Evolutionary conservation across 1,139 yeast genomes (phyloP).

Genomic region (Debaryomyces robertsiae): DNA sequence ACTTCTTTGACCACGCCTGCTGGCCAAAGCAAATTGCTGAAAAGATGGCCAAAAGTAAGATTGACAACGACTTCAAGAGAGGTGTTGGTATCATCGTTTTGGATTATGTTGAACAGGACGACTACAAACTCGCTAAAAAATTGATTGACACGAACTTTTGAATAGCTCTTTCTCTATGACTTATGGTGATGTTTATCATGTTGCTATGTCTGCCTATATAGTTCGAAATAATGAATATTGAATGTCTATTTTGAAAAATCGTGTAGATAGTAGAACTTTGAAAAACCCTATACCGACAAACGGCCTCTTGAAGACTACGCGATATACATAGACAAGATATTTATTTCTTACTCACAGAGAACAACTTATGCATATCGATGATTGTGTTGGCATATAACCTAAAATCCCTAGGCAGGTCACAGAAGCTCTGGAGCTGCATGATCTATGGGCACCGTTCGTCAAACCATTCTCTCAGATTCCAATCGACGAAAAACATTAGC

Average conservation of each 20-base stretch:
- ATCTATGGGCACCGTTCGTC: neutral
- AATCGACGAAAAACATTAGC: slow-evolving; percentile 3
- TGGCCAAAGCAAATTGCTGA: slow-evolving; percentile 75
- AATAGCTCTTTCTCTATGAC: neutral
- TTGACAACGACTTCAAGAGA: slow-evolving; percentile 52
- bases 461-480: neutral
- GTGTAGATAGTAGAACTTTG: neutral
- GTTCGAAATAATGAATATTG: neutral
- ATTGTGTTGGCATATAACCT: slow-evolving; percentile 2
- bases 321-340: neutral
- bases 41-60: slow-evolving; percentile 49
- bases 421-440: neutral
- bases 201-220: neutral
- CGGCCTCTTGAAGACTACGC: neutral
- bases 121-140: slow-evolving; percentile 59
- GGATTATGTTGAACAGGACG: slow-evolving; percentile 65
- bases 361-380: slow-evolving; percentile 1
- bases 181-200: neutral
- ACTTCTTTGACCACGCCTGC: slow-evolving; percentile 68
- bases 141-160: slow-evolving; percentile 60
- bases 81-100: slow-evolving; percentile 64
- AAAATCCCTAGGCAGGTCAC: slow-evolving; percentile 5
- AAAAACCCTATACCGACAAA: neutral
- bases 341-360: neutral
- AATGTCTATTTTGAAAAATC: neutral